These are phyloP conservation scores for Tirmania nivea DNA, from an alignment of 495 filamentous ascomycete species.

Conservation along the genomic window DNA sequence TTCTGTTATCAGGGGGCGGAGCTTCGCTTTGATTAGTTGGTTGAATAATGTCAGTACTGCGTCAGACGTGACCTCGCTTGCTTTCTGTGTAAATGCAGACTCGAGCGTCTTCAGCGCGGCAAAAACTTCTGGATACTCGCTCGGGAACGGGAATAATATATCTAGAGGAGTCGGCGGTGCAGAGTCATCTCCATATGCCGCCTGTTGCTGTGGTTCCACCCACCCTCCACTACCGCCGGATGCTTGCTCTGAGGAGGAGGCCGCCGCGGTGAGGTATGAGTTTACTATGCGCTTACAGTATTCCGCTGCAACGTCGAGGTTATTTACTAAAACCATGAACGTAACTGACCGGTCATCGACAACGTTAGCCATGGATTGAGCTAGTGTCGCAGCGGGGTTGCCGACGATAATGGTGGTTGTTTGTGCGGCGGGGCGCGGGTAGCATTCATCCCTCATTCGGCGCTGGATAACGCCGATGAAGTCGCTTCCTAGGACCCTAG, in stretches of 20 bases:
- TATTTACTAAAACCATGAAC: constrained; percentile 87
- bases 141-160: constrained; percentile 54
- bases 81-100: constrained; percentile 48
- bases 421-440: constrained; percentile 52
- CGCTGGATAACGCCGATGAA: constrained; percentile 94
- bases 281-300: constrained; percentile 68
- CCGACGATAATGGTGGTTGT: constrained; percentile 62
- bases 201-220: constrained; percentile 9
- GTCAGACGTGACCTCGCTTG: constrained; percentile 59
- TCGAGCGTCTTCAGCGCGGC: constrained; percentile 46
- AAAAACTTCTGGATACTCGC: constrained; percentile 45
- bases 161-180: constrained; percentile 25
- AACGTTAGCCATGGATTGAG: constrained; percentile 21
- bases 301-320: constrained; percentile 71
- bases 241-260: neutral
- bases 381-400: constrained; percentile 41
- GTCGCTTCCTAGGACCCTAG: constrained; percentile 69
- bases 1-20: constrained; percentile 68
- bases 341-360: constrained; percentile 63
- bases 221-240: constrained; percentile 1
- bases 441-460: constrained; percentile 89
- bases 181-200: constrained; percentile 11
- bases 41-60: constrained; percentile 67
- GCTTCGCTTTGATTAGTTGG: constrained; percentile 63
- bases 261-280: neutral